Evolutionary conservation across 1,284 basidiomycete species (phyloP).

Genomic region (Vanrija humicola): DNA sequence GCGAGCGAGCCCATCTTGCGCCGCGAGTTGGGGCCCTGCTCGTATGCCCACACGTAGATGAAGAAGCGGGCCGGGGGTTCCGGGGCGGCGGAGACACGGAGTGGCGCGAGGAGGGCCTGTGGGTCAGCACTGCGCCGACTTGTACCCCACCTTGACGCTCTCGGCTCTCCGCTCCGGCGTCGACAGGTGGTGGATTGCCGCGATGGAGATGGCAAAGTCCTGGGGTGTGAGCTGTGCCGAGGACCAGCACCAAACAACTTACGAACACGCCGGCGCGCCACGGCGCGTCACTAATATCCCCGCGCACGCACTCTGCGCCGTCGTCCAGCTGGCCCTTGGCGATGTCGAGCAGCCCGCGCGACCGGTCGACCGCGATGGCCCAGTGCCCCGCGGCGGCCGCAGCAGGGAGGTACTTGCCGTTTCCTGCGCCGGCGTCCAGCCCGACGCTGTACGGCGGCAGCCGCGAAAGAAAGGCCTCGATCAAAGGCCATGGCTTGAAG

Average conservation of each 20-base stretch:
- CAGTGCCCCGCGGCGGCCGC: slow-evolving; percentile 43
- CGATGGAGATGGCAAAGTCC: slow-evolving; percentile 94
- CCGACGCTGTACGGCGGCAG: slow-evolving; percentile 77
- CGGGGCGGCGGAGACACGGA: slow-evolving; percentile 53
- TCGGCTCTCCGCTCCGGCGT: slow-evolving; percentile 65
- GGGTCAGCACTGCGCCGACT: neutral
- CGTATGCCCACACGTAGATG: slow-evolving; percentile 97
- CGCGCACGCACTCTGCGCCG: slow-evolving; percentile 44
- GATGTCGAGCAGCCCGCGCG: slow-evolving; percentile 68
- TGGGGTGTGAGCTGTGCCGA: slow-evolving; percentile 38
- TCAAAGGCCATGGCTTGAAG: slow-evolving; percentile 98
- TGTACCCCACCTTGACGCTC: slow-evolving; percentile 63
- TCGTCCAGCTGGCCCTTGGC: slow-evolving; percentile 56
- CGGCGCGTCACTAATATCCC: slow-evolving; percentile 60
- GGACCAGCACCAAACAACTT: slow-evolving; percentile 40
- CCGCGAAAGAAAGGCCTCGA: slow-evolving; percentile 70
- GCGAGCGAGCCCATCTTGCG: slow-evolving; percentile 55
- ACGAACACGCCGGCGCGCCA: slow-evolving; percentile 78
- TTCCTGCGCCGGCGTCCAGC: slow-evolving; percentile 92
- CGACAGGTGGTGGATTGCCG: slow-evolving; percentile 89
- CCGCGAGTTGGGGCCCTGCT: slow-evolving; percentile 81
- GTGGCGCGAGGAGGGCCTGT: slow-evolving; percentile 63
- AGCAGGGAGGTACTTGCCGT: slow-evolving; percentile 89
- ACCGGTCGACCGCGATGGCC: slow-evolving; percentile 79
- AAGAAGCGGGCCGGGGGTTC: slow-evolving; percentile 65